These are phyloP conservation scores for Paradendryphiella salina DNA, from an alignment of 2,329 filamentous ascomycete genomes.

Conservation along the genomic window DNA sequence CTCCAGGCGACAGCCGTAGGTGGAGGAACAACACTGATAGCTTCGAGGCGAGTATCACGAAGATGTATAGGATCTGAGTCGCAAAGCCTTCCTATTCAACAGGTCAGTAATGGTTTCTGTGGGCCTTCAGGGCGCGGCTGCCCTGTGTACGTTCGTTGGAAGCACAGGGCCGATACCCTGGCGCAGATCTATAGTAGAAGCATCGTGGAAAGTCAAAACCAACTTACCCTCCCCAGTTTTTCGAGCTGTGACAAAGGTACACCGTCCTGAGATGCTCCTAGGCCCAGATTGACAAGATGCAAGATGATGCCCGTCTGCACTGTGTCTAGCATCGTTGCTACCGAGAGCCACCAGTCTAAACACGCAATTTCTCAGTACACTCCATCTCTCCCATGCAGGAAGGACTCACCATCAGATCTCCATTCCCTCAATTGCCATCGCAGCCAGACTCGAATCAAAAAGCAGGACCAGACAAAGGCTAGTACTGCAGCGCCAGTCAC, in stretches of 20 bases:
- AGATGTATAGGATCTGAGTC: conserved; percentile 37
- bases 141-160: conserved; percentile 2
- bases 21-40: conserved; percentile 35
- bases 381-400: conserved; percentile 21
- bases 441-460: conserved; percentile 37
- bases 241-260: conserved; percentile 22
- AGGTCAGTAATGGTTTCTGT: conserved; percentile 16
- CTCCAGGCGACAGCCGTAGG: conserved; percentile 33
- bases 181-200: conserved; percentile 7
- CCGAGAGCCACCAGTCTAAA: conserved; percentile 15
- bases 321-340: conserved; percentile 31
- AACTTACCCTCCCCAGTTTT: conserved; percentile 33
- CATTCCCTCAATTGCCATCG: conserved; percentile 35
- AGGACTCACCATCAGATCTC: conserved; percentile 38
- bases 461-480: conserved; percentile 38
- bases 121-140: not conserved
- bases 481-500: conserved; percentile 34
- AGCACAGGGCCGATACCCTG: conserved; percentile 17
- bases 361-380: not conserved
- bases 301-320: conserved; percentile 33
- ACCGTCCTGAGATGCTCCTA: conserved; percentile 26
- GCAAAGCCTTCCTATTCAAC: conserved; percentile 33
- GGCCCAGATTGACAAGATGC: conserved; percentile 29
- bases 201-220: not conserved
- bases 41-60: conserved; percentile 37